Base-by-base conservation (phyloP, 768 basidiomycete species). In the Guyanaporus albipodus region DNA sequence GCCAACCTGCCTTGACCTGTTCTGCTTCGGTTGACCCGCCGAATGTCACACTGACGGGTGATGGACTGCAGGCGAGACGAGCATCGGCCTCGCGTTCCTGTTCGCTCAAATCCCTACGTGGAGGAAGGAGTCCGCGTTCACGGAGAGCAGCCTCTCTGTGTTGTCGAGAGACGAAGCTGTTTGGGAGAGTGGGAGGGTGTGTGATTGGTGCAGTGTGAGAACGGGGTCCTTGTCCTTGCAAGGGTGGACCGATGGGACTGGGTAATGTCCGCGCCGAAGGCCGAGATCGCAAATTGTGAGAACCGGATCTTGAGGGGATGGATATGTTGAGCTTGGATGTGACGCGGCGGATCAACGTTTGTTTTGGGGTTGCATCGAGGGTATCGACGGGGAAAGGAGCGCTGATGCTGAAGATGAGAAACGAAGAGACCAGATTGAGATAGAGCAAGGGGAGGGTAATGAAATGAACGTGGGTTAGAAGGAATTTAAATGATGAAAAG, bases 111-210 rank as follows among this genome's bases (percentile, higher is more conserved):
- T 67, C 66, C 28, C 61, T 66, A 21, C 48, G 32, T 2, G 76
- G 73, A 19, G 83, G 80, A 2, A 78, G 67, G 31, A 85, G 67
- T 0, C 82, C 82, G 26, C 80, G 74, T 53, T 75, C 80, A 11
- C 82, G 74, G 18, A 84, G 70, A 2, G 82, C 82, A 4, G 78
- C 80, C 37, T 81, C 76, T 18, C 64, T 44, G 18, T 54, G 49
- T 6, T 49, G 47, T 32, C 41, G 59, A 1, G 66, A 66, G 37
- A 45, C n/a, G 15, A 62, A 49, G 21, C 47, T 41, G 29, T 59
- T 62, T 0, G 66, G 64, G 27, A 56, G 56, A 0, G 57, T 39
- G 3, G 59, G 50, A 2, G 63, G 38, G 15, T 22, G 27, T 7
- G 49, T 12, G 24, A 34, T 12, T 0, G 39, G 9, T 14, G 36